Percentiles rank a stretch among this genome's conserved stretches.
phyloP scores from a whole-genome alignment of 2,329 filamentous ascomycete genomes.

The Aureobasidium sp. region DNA sequence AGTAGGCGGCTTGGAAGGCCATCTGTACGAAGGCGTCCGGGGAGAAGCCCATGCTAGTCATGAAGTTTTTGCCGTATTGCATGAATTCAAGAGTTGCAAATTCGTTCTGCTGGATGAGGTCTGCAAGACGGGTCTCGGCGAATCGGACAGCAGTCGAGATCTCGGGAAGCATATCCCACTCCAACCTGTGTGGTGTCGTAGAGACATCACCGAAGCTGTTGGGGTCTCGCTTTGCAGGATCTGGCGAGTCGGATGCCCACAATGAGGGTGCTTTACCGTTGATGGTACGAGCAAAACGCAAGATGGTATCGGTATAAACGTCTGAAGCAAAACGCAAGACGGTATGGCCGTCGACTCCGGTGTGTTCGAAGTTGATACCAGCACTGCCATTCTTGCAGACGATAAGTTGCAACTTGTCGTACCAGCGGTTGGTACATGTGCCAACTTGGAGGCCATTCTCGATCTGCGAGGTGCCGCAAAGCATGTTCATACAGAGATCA shows the following conservation, averaged over 20 bases:
- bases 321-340: slow-evolving; percentile 94
- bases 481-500: slow-evolving; percentile 95
- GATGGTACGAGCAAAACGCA: slow-evolving; percentile 89
- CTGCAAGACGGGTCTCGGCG: slow-evolving; percentile 85
- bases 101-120: slow-evolving; percentile 93
- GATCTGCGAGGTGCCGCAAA: slow-evolving; percentile 87
- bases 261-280: slow-evolving; percentile 86
- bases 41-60: slow-evolving; percentile 93
- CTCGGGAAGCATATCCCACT: slow-evolving; percentile 96
- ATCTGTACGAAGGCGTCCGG: slow-evolving; percentile 97
- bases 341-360: slow-evolving; percentile 93
- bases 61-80: slow-evolving; percentile 92
- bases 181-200: slow-evolving; percentile 88
- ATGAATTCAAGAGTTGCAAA: slow-evolving; percentile 85
- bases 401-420: slow-evolving; percentile 97
- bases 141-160: slow-evolving; percentile 86
- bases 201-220: slow-evolving; percentile 87
- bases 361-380: slow-evolving; percentile 98
- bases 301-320: slow-evolving; percentile 93
- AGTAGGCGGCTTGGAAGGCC: slow-evolving; percentile 98
- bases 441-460: slow-evolving; percentile 92
- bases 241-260: slow-evolving; percentile 84
- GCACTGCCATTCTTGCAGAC: slow-evolving; percentile 98
- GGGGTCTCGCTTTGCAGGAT: slow-evolving; percentile 85
- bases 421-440: slow-evolving; percentile 97